Evolutionary conservation across 345 rosid species (phyloP).

Genomic region (Psidium guajava): DNA sequence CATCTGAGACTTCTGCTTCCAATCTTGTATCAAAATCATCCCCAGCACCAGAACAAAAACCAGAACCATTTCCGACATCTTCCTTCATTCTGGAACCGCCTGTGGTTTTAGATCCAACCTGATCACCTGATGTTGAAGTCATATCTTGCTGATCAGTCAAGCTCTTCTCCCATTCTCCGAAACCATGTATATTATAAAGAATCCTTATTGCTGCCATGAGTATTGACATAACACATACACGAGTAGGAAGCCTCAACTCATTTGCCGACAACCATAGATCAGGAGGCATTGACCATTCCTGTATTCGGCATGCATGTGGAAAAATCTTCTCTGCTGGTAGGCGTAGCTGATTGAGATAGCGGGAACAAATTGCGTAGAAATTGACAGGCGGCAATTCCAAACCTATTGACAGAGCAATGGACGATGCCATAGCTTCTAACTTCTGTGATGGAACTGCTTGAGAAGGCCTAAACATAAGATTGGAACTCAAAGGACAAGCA

Average conservation of each 20-base stretch:
- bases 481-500: slow-evolving; percentile 50
- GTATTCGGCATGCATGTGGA: slow-evolving; percentile 37
- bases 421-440: slow-evolving; percentile 52
- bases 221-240: slow-evolving; percentile 52
- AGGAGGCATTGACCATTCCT: slow-evolving; percentile 69
- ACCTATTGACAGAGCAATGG: slow-evolving; percentile 52
- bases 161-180: slow-evolving; percentile 60
- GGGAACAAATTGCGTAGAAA: slow-evolving; percentile 48
- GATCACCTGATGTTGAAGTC: neutral
- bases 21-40: slow-evolving; percentile 14
- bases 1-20: slow-evolving; percentile 5
- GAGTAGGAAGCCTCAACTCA: slow-evolving; percentile 53
- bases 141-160: neutral
- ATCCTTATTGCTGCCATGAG: slow-evolving; percentile 45
- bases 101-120: slow-evolving; percentile 2
- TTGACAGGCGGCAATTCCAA: slow-evolving; percentile 60
- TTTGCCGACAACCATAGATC: slow-evolving; percentile 60
- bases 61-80: slow-evolving; percentile 4
- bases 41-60: slow-evolving; percentile 7
- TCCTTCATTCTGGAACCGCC: slow-evolving; percentile 2
- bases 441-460: slow-evolving; percentile 36
- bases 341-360: slow-evolving; percentile 43
- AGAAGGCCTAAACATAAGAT: slow-evolving; percentile 51
- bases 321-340: slow-evolving; percentile 48
- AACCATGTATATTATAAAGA: slow-evolving; percentile 52